phyloP scores from a whole-genome alignment of 208 protist genomes.

The Trypanosoma scelopori region DNA sequence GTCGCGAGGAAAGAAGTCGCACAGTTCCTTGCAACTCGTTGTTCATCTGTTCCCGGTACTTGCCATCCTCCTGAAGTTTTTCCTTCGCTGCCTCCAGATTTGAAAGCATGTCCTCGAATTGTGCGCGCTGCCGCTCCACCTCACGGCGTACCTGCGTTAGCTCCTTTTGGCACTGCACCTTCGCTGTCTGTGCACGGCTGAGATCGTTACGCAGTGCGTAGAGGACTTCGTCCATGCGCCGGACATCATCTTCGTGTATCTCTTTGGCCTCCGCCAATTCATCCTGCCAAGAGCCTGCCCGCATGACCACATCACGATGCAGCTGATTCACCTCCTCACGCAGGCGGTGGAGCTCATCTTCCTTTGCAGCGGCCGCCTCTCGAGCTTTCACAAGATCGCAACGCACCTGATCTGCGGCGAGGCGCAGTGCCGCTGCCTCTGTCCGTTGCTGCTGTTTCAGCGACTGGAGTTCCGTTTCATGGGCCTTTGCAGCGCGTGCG shows the following conservation, averaged over 20 bases:
- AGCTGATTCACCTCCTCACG: conserved; percentile 62
- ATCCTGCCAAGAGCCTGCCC: conserved; percentile 53
- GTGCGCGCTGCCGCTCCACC: conserved; percentile 41
- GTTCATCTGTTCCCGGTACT: conserved; percentile 73
- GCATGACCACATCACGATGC: conserved; percentile 52
- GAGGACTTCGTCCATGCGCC: conserved; percentile 78
- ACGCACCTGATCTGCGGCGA: conserved; percentile 42
- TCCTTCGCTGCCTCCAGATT: conserved; percentile 53
- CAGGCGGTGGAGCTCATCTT: conserved; percentile 46
- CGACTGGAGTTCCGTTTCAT: conserved; percentile 51
- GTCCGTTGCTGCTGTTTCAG: conserved; percentile 52
- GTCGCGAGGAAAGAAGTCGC: conserved; percentile 67
- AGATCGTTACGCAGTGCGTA: conserved; percentile 74
- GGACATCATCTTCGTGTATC: conserved; percentile 65
- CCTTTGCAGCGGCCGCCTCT: conserved; percentile 44
- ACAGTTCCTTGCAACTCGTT: conserved; percentile 84
- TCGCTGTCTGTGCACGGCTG: conserved; percentile 42
- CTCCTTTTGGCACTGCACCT: conserved; percentile 44
- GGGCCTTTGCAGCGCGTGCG: conserved; percentile 28
- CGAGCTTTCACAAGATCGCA: conserved; percentile 43
- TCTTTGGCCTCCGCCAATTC: conserved; percentile 56
- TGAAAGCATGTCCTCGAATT: conserved; percentile 63
- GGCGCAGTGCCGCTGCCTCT: conserved; percentile 47
- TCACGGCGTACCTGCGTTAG: conserved; percentile 48
- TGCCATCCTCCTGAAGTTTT: conserved; percentile 64